Base-by-base conservation (phyloP, 1,139 yeast genomes). In the Hyphopichia pseudoburtonii region DNA sequence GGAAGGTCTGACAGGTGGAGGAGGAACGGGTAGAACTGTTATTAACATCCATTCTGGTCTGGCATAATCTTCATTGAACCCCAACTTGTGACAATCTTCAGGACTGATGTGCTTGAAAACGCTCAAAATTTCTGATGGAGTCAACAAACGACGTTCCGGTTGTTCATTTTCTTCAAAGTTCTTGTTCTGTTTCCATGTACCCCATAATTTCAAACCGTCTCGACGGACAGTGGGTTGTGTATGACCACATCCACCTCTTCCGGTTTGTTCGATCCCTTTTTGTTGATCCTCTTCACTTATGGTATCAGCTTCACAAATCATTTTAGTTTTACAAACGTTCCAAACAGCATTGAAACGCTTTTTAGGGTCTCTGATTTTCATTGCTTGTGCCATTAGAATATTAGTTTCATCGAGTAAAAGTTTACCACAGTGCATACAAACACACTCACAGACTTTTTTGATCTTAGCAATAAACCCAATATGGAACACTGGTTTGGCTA, bases 31-130 rank as follows among this genome's bases (percentile, higher is more conserved):
- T 53, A 94, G 73, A 14, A 92, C 97, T 3, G 98, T 90, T 47
- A 94, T 79, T 47, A 94, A 76, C 84, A 94, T 82, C 99, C 98
- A 94, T 64, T 94, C 99, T 1, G 99, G 99, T 57, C 98, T 82
- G 2, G 98, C 95, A 56, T 88, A 92, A 57, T 92, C 97, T 58
- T 88, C 95, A 57, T 86, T 88, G 63, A 92, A 84, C 6, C 99
- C 99, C 45, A 94, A 64, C 48, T 78, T 80, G 38, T 65, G 72
- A 46, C 95, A 82, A 60, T 94, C 99, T 54, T 84, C 86, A 9
- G 87, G 71, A 33, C 87, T 80, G 35, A 94, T 92, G 60, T 90
- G 98, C 62, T 84, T 88, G 67, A 94, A 86, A 37, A 92, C 95
- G 55, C 86, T 88, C 53, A 87, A 73, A 47, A 94, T 87, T 62